A percentile compares a stretch with the other conserved stretches of the same genome.
Evolutionary conservation across 1,284 basidiomycete genomes (phyloP).

Genomic region (Cutaneotrichosporon sp.): DNA sequence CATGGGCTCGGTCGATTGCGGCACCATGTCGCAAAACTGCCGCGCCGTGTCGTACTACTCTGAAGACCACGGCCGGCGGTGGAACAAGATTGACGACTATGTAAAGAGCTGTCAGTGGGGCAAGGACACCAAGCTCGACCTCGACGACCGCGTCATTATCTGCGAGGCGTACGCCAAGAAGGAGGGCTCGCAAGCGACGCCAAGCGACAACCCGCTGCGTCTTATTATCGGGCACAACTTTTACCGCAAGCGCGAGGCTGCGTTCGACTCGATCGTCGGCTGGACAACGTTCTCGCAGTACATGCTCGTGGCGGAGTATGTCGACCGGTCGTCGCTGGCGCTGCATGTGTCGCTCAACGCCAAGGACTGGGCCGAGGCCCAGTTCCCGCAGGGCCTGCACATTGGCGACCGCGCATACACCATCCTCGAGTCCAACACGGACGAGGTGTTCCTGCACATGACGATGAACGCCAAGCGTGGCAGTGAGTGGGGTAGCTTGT

Average conservation of each 20-base stretch:
- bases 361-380: constrained; percentile 70
- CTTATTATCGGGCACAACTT: constrained; percentile 73
- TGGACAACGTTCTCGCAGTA: constrained; percentile 97
- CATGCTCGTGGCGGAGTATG: constrained; percentile 84
- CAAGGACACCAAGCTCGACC: constrained; percentile 65
- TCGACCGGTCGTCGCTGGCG: constrained; percentile 54
- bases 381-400: constrained; percentile 84
- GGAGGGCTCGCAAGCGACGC: constrained; percentile 64
- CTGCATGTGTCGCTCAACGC: constrained; percentile 92
- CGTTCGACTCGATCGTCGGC: constrained; percentile 85
- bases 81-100: constrained; percentile 76
- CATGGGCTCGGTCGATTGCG: constrained; percentile 71
- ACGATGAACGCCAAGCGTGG: constrained; percentile 73
- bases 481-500: constrained; percentile 82
- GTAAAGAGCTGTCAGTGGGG: constrained; percentile 92
- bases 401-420: constrained; percentile 61
- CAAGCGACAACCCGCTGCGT: constrained; percentile 64
- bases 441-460: constrained; percentile 89
- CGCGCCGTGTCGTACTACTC: constrained; percentile 69
- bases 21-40: constrained; percentile 53
- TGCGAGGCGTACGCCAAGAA: constrained; percentile 87
- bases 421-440: constrained; percentile 87
- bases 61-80: constrained; percentile 68
- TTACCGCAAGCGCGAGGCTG: constrained; percentile 63
- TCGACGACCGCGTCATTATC: constrained; percentile 80